Conservation (phyloP, 2,329 filamentous ascomycete species). For the Nannizziopsis arthrosporioides region DNA sequence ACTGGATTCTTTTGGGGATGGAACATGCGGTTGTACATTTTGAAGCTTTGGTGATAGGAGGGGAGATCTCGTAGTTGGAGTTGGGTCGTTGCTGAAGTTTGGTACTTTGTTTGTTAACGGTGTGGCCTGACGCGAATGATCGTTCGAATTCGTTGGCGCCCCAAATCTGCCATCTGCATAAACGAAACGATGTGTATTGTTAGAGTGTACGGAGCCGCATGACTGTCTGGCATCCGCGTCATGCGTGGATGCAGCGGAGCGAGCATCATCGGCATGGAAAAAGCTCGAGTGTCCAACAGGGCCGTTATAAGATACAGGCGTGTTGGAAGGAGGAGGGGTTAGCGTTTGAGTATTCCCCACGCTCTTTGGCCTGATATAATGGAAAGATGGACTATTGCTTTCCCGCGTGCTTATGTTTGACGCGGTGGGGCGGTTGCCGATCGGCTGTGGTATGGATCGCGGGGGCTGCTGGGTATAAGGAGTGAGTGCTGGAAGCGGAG, state of each 20-base stretch:
- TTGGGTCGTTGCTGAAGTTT: neutral
- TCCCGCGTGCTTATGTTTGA: slow-evolving; percentile 14
- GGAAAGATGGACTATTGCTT: slow-evolving; percentile 21
- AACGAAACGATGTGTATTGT: slow-evolving; percentile 23
- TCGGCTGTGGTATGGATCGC: slow-evolving; percentile 13
- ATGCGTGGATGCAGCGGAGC: slow-evolving; percentile 34
- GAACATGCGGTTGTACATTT: slow-evolving; percentile 17
- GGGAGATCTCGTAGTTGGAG: slow-evolving; percentile 2
- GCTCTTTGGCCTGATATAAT: slow-evolving; percentile 28
- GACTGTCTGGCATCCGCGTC: slow-evolving; percentile 22
- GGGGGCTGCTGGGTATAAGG: slow-evolving; percentile 22
- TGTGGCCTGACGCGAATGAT: slow-evolving; percentile 1
- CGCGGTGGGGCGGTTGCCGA: neutral
- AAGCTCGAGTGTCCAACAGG: slow-evolving; percentile 51
- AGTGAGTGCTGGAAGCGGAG: slow-evolving; percentile 45
- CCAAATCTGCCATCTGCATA: slow-evolving; percentile 30
- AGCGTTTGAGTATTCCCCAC: slow-evolving; percentile 27
- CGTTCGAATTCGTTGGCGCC: neutral
- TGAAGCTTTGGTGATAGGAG: slow-evolving; percentile 11
- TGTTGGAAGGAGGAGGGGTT: slow-evolving; percentile 20
- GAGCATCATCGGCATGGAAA: slow-evolving; percentile 80
- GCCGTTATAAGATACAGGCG: slow-evolving; percentile 27
- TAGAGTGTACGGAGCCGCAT: slow-evolving; percentile 16
- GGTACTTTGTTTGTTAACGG: slow-evolving; percentile 1
- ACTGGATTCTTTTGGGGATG: slow-evolving; percentile 25